Evolutionary conservation across 805 yeast species (phyloP), one percentile per base, ranked within the genome.

Genomic region (Pichia pseudocactophila): DNA sequence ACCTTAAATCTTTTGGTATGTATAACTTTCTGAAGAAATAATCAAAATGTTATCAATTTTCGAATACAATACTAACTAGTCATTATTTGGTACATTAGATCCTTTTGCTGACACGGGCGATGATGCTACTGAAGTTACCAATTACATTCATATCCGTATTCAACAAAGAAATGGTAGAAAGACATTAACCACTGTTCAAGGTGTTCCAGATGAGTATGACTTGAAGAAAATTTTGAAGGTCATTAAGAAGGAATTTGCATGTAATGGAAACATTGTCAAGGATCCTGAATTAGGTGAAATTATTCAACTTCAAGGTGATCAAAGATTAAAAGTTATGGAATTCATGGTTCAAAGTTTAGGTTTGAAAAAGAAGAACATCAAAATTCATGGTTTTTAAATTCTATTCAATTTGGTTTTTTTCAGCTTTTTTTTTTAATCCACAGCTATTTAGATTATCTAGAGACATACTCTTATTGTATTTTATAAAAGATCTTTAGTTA

Each of bases 81-180:
- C 5, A 28, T 12, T 5, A 12, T 28, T 7, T 12, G 11, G 35
- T 42, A 5, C 15, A 16, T 30, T 39, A 74, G 96, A 90, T 72
- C 98, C 98, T 51, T 90, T 90, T 81, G 97, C 97, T 81, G 98
- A 90, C 70, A 89, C 97, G 71, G 97, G 97, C 75, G 97, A 90
- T 78, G 94, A 92, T 72, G 96, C 90, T 68, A 83, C 95, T 57
- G 90, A 90, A 71, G 84, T 95, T 62, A 80, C 94, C 47, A 88
- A 86, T 74, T 87, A 89, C 72, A 86, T 90, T 68, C 98, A 89
- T 70, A 83, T 90, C 66, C 94, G 98, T 76, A 90, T 94, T 65
- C 98, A 90, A 71, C 98, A 90, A 74, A 90, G 98, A 76, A 90
- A 92, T 73, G 98, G 98, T 64, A 89, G 97, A 73, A 90, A 90